Evolutionary conservation across 108 stramenopile species (phyloP).

Genomic region (Stephanodiscus minutulus): DNA sequence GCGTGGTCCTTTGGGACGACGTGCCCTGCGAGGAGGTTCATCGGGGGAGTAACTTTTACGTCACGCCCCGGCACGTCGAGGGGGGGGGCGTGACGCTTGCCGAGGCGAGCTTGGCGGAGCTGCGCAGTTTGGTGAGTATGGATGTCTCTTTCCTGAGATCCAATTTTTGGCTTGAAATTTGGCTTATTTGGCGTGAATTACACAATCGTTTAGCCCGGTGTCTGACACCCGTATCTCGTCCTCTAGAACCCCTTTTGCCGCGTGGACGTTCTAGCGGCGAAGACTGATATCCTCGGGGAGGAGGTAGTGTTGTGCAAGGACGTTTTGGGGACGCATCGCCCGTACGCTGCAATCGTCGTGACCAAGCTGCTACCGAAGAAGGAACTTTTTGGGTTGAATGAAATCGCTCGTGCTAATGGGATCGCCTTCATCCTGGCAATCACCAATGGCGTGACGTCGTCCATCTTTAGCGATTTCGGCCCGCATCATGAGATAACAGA

Average conservation of each 20-base stretch:
- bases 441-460: conserved; percentile 47
- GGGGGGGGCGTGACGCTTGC: conserved; percentile 31
- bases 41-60: conserved; percentile 54
- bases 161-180: too few species aligned
- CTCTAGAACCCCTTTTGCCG: conserved; percentile 54
- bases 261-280: conserved; percentile 43
- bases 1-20: conserved; percentile 44
- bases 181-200: too few species aligned
- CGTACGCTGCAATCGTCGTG: conserved; percentile 50
- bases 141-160: too few species aligned
- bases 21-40: conserved; percentile 31
- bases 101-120: conserved; percentile 39
- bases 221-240: too few species aligned
- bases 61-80: conserved; percentile 38
- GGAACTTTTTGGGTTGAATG: conserved; percentile 36
- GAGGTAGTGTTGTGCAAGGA: conserved; percentile 22
- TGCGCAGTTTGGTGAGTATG: conserved; percentile 15
- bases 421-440: conserved; percentile 51
- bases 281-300: conserved; percentile 1
- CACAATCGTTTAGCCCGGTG: too few species aligned
- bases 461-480: conserved; percentile 55
- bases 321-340: conserved; percentile 37
- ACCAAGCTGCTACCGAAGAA: conserved; percentile 40
- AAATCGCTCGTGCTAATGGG: conserved; percentile 34
- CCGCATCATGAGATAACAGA: conserved; percentile 47